Base-by-base conservation (phyloP, 306 rosid genomes). In the Luffa aegyptiaca region DNA sequence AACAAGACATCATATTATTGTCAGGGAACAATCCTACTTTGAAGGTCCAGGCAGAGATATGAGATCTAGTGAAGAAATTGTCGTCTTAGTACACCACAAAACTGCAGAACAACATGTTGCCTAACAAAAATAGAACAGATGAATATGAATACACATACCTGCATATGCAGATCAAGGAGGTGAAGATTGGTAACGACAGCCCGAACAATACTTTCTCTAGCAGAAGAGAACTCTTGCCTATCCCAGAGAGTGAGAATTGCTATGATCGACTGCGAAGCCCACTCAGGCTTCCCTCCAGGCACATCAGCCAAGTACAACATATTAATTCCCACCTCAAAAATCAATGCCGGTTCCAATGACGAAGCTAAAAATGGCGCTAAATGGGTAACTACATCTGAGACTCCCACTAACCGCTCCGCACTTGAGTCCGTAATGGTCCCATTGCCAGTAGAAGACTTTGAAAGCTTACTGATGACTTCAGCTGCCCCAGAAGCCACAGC, bases 201-300 rank as follows among this genome's bases (percentile, higher is more conserved):
- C 83, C 99, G 88, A 57, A 96, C 98, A 83, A 93, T 93, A 83
- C 97, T 93, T 69, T 93, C 99, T 79, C 92, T 90, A 6, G 99
- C 99, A 65, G 99, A 96, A 77, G 96, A 85, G 82, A 93, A 96
- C 63, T 96, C 99, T 82, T 93, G 96, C 81, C 99, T 85, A 63
- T 96, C 99, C 99, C 99, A 96, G 46, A 96, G 86, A 2, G 98
- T 93, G 81, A 96, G 96, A 85, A 96, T 89, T 1, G 99, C 97
- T 26, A 96, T 93, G 64, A 89, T 91, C 1, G 99, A 93, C 58
- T 90, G 97, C 1, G 99, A 96, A 57, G 99, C 99, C 99, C 99
- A 96, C 81, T 96, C 99, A 7, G 97, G 90, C 81, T 96, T 96
- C 82, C 99, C 98, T 57, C 99, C 99, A 82, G 98, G 94, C 64